Evolutionary conservation across 129 eudicot genomes (phyloP), one percentile per base, ranked within the genome.

Genomic region (Escallonia rubra): DNA sequence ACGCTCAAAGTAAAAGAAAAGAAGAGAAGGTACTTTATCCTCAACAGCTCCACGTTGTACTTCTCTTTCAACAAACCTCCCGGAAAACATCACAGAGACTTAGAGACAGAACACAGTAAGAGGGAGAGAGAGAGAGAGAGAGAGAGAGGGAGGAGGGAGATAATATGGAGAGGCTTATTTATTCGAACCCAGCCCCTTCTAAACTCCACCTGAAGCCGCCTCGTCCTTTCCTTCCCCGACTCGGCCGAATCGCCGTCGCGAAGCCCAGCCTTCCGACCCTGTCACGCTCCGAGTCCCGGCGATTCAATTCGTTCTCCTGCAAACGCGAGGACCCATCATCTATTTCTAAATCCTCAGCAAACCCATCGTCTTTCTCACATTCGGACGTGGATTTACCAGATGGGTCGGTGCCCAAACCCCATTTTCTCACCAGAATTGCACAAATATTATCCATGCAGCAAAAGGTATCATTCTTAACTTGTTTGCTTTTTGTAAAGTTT

Each of bases 121-220:
- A 15, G 41, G 38, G 63, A 13, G 61, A 70, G 58, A 14, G 13
- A 43, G 34, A 52, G 43, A 59, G 51, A 69, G 59, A 62, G 23
- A 14, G 23, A 10, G 34, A 52, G 43, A 59, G 50, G 50, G 59
- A 14, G 46, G 67, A 71, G 43, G 48, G 50, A 58, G 59, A 14
- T 16, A 52, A 71, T 71, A 85, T 85, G 91, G 87, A 85, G 72
- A 82, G 85, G 78, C 91, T 85, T 55, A 79, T 85, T 68, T 34
- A 66, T 67, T 77, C 87, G 39, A 71, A 68, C 65, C 71, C 73
- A 23, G 55, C 69, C 64, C 79, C 54, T 38, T 65, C 80, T 12
- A 77, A 71, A 40, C 73, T 70, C 39, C 57, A 79, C 67, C 66
- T 69, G 41, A 81, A 81, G 53, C 76, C 91, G 60, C 74, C 90